phyloP scores from a whole-genome alignment of 164 flowering plant genomes.

The Nelumbo lutea region DNA sequence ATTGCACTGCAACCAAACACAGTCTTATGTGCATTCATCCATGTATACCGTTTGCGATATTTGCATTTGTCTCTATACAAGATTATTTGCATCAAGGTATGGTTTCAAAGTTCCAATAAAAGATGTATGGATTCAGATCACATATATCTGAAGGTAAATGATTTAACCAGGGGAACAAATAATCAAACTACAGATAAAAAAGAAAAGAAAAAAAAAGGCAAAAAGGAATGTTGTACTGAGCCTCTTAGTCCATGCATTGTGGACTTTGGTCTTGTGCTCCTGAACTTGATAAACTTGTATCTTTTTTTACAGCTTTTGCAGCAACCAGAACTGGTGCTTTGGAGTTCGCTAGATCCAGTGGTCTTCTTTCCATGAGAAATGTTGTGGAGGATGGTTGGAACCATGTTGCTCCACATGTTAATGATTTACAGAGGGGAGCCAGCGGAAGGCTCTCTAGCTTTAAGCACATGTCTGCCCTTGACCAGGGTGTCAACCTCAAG shows the following conservation, averaged over 20 bases:
- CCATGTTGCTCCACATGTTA: constrained; percentile 24
- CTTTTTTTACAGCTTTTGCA: constrained; percentile 27
- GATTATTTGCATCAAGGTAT: neutral
- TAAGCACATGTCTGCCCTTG: constrained; percentile 13
- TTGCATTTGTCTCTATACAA: neutral
- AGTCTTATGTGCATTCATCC: neutral
- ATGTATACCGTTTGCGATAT: neutral
- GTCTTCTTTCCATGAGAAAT: constrained; percentile 21
- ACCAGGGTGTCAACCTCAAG: constrained; percentile 10
- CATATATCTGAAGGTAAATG: neutral
- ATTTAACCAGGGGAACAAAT: too few species aligned
- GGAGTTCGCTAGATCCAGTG: constrained; percentile 26
- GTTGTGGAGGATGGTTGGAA: constrained; percentile 35
- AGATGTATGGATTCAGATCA: neutral
- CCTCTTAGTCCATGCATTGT: neutral
- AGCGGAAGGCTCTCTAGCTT: constrained; percentile 21
- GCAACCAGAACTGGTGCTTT: constrained; percentile 32
- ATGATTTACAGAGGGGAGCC: constrained; percentile 29
- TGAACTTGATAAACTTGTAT: neutral
- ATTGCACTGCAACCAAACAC: too few species aligned
- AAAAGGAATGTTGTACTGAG: neutral
- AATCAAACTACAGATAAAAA: too few species aligned
- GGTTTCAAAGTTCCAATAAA: neutral
- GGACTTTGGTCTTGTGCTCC: neutral
- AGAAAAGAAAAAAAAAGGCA: neutral